These are phyloP conservation scores for Podospora sp. DNA, from an alignment of 495 filamentous ascomycete genomes.

Conservation along the genomic window DNA sequence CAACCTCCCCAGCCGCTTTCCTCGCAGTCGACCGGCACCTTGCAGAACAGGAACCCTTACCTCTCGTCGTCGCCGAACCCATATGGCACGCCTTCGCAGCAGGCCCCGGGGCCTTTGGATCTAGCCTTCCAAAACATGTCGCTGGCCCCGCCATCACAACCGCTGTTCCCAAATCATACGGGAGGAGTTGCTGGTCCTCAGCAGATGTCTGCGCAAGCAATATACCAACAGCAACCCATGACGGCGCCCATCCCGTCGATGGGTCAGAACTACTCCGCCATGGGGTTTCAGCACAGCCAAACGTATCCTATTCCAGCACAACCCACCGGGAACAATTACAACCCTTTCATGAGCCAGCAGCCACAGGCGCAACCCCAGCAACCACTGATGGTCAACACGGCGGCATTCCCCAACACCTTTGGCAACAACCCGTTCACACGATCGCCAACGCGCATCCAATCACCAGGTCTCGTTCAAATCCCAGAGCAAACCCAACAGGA, in stretches of 20 bases:
- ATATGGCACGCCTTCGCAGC: conserved; percentile 49
- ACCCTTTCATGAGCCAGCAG: conserved; percentile 62
- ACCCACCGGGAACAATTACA: conserved; percentile 52
- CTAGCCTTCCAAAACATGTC: conserved; percentile 73
- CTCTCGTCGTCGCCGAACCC: conserved; percentile 55
- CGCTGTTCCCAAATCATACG: conserved; percentile 81
- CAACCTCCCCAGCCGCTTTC: conserved; percentile 54
- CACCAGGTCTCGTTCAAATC: conserved; percentile 50
- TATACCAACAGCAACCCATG: conserved; percentile 59
- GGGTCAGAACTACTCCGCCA: conserved; percentile 51
- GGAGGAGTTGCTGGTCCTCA: conserved; percentile 69
- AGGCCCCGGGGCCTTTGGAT: conserved; percentile 53
- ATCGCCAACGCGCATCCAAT: conserved; percentile 49
- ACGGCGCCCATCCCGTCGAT: conserved; percentile 61
- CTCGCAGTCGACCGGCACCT: conserved; percentile 60
- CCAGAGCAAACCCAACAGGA: conserved; percentile 56
- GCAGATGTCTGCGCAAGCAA: conserved; percentile 35
- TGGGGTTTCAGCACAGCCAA: conserved; percentile 49
- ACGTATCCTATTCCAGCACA: conserved; percentile 49
- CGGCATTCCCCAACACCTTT: conserved; percentile 32
- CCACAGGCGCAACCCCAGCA: conserved; percentile 30
- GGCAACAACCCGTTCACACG: conserved; percentile 50
- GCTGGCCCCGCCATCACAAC: conserved; percentile 60
- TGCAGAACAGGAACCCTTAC: conserved; percentile 57
- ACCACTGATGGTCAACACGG: conserved; percentile 45